Conservation (phyloP, 257 asterid species). For the Haberlea rhodopensis region DNA sequence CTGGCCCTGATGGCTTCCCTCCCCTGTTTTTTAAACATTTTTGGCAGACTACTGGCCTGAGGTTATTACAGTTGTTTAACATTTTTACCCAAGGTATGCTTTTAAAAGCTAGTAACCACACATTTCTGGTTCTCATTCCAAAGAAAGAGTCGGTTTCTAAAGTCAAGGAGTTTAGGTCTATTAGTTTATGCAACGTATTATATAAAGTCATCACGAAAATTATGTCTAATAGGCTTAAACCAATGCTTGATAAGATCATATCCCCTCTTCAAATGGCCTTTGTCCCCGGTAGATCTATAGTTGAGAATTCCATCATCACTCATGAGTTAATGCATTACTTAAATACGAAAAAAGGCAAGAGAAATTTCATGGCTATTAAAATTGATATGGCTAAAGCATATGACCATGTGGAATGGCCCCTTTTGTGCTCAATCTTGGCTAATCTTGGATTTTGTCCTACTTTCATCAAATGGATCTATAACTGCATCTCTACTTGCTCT, state of each 20-base stretch:
- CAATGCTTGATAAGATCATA: not conserved
- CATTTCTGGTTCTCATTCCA: not conserved
- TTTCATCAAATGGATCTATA: too few species aligned
- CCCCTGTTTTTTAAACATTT: too few species aligned
- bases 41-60: not conserved
- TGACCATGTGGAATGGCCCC: too few species aligned
- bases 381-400: too few species aligned
- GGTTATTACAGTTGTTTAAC: not conserved
- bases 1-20: too few species aligned
- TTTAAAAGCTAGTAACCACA: not conserved
- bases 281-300: not conserved
- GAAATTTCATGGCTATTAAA: too few species aligned
- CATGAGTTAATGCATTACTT: too few species aligned
- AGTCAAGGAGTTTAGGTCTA: not conserved
- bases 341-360: too few species aligned
- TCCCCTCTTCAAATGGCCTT: not conserved
- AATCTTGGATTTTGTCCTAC: too few species aligned
- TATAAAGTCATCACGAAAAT: not conserved
- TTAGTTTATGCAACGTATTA: not conserved
- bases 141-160: not conserved
- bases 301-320: not conserved
- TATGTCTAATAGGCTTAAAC: not conserved
- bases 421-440: too few species aligned
- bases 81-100: not conserved
- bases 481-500: too few species aligned